phyloP scores from a whole-genome alignment of 208 protist genomes.

The Wallacemonas sp. region DNA sequence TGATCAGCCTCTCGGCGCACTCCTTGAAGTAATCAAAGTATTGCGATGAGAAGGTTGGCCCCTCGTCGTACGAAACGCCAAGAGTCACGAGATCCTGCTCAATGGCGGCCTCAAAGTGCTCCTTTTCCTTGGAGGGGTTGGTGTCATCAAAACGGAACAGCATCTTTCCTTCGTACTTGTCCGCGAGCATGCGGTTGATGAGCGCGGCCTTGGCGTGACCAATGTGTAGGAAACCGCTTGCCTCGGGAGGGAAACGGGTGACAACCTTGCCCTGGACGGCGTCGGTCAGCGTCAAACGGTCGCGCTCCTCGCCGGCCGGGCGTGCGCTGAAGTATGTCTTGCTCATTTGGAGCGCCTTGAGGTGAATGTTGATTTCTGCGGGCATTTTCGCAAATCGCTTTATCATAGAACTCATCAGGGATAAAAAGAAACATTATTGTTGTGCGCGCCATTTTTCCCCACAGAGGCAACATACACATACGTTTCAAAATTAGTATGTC shows the following conservation, averaged over 20 bases:
- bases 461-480: no score
- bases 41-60: conserved; percentile 96
- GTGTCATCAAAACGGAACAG: conserved; percentile 99
- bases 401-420: conserved; percentile 30
- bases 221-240: conserved; percentile 97
- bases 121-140: conserved; percentile 98
- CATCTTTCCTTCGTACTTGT: conserved; percentile 96
- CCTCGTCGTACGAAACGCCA: conserved; percentile 85
- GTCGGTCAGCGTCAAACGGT: conserved; percentile 79
- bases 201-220: conserved; percentile 98
- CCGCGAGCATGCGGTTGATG: conserved; percentile 97
- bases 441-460: no score
- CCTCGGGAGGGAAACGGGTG: conserved; percentile 97
- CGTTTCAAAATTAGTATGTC: no score
- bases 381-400: conserved; percentile 42
- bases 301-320: conserved; percentile 30
- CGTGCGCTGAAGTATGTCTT: conserved; percentile 50
- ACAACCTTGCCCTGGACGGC: conserved; percentile 91
- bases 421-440: conserved; percentile 26
- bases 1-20: conserved; percentile 90
- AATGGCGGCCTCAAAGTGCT: conserved; percentile 96
- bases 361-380: conserved; percentile 50
- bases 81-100: conserved; percentile 93
- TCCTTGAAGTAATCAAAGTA: conserved; percentile 96
- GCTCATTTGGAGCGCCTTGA: conserved; percentile 52